Evolutionary conservation across 352 stramenopile species (phyloP), one percentile per base, ranked within the genome.

Genomic region (Globisporangium ultimum): DNA sequence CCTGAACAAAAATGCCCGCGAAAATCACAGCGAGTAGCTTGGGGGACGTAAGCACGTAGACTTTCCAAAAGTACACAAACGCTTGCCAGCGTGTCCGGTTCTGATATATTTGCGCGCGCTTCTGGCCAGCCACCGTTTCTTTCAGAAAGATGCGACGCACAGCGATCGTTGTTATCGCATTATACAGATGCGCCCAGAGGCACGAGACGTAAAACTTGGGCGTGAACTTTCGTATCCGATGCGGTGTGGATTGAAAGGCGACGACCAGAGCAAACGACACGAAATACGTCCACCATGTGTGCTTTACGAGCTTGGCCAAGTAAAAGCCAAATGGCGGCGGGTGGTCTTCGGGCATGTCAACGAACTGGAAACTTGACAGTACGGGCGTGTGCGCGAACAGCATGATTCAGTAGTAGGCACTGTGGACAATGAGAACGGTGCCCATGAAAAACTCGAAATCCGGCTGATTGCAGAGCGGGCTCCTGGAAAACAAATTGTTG

Each of bases 1-100:
- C 24, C 17, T 58, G 58, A 12, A 53, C 43, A 8, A 58, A 63
- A 20, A 57, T 32, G 17, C 48, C 58, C 4, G 48, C 58, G 34
- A 53, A 18, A 15, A 58, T 20, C 18, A 58, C 49, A 2, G 49
- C 20, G 15, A 52, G 9, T n/a, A 24, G 17, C 14, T 53, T 14
- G 3, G 58, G 49, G 5, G 49, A 13, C 41, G 34, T 63, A 28
- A 40, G 49, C 24, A 52, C 14, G n/a, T 32, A 58, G 24, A 32
- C 51, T 18, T 53, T 57, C 21, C 18, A 21, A 36, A 61, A 65
- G 43, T 43, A 21, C 3, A 0, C 10, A 2, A 5, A 6, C 11
- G 55, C 13, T 5, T 22, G 24, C 48, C 40, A 45, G 12, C 40
- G 40, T 5, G 40, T 45, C 13, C 13, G 40, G 12, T 15, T 45